phyloP scores from a whole-genome alignment of 768 basidiomycete species.

The Dacryopinax primogenitus region DNA sequence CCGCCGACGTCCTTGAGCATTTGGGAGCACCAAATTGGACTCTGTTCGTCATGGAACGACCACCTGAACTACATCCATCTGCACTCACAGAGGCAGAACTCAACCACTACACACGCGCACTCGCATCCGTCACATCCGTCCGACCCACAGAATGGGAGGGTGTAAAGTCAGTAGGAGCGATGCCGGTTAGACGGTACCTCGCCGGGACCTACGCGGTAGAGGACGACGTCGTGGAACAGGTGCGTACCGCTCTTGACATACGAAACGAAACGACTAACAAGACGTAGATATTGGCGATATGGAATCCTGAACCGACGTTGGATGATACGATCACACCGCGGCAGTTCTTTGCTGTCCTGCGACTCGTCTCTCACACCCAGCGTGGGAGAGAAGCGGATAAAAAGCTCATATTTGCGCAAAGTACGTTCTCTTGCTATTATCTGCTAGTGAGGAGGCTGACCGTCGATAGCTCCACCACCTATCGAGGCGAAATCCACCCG shows the following conservation, averaged over 20 bases:
- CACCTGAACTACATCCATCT: conserved; percentile 55
- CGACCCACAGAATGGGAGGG: conserved; percentile 10
- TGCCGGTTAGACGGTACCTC: conserved; percentile 56
- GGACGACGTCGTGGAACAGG: conserved; percentile 44
- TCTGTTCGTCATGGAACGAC: too few species aligned
- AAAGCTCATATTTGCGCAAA: conserved; percentile 60
- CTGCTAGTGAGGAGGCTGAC: not conserved
- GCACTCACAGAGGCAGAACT: conserved; percentile 67
- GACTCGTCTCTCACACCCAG: conserved; percentile 52
- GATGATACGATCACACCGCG: conserved; percentile 48
- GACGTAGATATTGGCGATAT: conserved; percentile 49
- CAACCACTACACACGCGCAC: conserved; percentile 46
- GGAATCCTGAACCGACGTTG: conserved; percentile 42
- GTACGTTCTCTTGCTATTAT: conserved; percentile 29
- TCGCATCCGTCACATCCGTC: conserved; percentile 37
- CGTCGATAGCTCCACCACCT: not conserved
- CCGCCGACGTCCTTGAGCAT: too few species aligned
- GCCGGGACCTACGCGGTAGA: conserved; percentile 32
- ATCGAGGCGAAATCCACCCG: not conserved
- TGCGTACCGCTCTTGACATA: conserved; percentile 27
- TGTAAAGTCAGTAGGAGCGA: conserved; percentile 43
- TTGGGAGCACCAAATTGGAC: too few species aligned
- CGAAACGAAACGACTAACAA: not conserved
- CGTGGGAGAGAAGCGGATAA: conserved; percentile 51
- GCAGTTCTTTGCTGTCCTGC: conserved; percentile 63